Evolutionary conservation across 1,139 yeast genomes (phyloP), one percentile per base, ranked within the genome.

Genomic region (Scheffersomyces illinoinensis): DNA sequence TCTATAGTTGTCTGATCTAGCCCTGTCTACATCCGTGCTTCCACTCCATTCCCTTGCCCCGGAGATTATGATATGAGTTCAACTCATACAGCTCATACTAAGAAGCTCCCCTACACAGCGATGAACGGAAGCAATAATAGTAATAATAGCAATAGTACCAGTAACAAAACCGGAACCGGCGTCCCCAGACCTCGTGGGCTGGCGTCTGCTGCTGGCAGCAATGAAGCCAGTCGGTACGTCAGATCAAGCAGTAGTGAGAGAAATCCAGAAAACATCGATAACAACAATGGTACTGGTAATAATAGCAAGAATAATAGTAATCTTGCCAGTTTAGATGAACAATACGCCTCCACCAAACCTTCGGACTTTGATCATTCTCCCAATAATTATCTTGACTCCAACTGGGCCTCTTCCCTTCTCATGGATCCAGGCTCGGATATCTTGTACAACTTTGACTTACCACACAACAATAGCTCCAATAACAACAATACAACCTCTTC

Each of bases 311-410:
- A 7, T 47, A 52, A 50, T 52, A 17, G 50, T 54, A 55, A 50
- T 20, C 50, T 50, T 47, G 24, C 48, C 55, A 59, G 24, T 21
- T 54, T 23, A 50, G 49, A 24, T 21, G 55, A 58, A 14, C 3
- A 61, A 46, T 55, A 55, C 52, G 43, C 43, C 10, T 33, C 43
- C 7, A 14, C 43, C 43, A 33, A 33, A 33, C 43, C 43, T 33
- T 10, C 43, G 14, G 68, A 62, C 47, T 66, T 63, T 53, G 64
- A 60, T 47, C 60, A 62, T 43, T 73, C 82, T 1, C 80, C 82
- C 7, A 65, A 68, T 53, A 62, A 69, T 48, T 81, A 82, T 53
- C 75, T 83, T n/a, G 85, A 84, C 58, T 75, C 82, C 3, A 73
- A 75, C 53, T 83, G 85, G 79, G 75, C 82, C 1, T 69, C 76